Conservation (phyloP, 2,329 filamentous ascomycete species). For the Sarocladiaceae sp. region DNA sequence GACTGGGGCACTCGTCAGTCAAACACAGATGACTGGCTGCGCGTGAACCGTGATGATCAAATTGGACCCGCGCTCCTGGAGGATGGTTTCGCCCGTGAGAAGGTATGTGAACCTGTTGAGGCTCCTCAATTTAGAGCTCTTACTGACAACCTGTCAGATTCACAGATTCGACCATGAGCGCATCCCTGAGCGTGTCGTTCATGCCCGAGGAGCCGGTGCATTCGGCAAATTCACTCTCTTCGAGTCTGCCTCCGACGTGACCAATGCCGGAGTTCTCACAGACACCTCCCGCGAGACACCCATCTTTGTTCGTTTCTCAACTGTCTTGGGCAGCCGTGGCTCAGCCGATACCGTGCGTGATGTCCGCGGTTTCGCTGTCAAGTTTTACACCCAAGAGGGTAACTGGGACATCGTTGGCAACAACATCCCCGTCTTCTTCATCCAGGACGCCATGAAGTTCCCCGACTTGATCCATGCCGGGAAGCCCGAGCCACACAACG, state of each 20-base stretch:
- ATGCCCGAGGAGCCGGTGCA: slow-evolving; percentile 65
- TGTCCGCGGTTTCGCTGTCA: slow-evolving; percentile 71
- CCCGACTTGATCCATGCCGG: slow-evolving; percentile 59
- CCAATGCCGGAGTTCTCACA: slow-evolving; percentile 58
- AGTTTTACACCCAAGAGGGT: slow-evolving; percentile 67
- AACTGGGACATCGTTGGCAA: slow-evolving; percentile 75
- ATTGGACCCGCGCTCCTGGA: slow-evolving; percentile 67
- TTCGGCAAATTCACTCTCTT: slow-evolving; percentile 68
- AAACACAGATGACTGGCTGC: slow-evolving; percentile 76
- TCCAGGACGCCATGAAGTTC: slow-evolving; percentile 72
- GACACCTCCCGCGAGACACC: slow-evolving; percentile 43
- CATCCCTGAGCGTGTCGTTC: slow-evolving; percentile 54
- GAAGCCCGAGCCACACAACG: slow-evolving; percentile 68
- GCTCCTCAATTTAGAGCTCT: background rate
- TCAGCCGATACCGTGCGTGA: slow-evolving; percentile 81
- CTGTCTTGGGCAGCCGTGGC: slow-evolving; percentile 69
- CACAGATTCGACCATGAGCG: slow-evolving; percentile 9
- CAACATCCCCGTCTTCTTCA: slow-evolving; percentile 73
- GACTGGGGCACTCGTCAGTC: slow-evolving; percentile 73
- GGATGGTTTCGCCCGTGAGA: slow-evolving; percentile 69
- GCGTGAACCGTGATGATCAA: slow-evolving; percentile 55
- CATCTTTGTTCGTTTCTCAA: slow-evolving; percentile 72
- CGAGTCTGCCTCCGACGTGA: slow-evolving; percentile 63
- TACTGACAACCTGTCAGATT: background rate
- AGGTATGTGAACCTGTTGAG: slow-evolving; percentile 39